Percentiles rank a stretch among this genome's conserved stretches.
Conservation (phyloP, 495 filamentous ascomycete genomes). For the Aspergillus ostianus region DNA sequence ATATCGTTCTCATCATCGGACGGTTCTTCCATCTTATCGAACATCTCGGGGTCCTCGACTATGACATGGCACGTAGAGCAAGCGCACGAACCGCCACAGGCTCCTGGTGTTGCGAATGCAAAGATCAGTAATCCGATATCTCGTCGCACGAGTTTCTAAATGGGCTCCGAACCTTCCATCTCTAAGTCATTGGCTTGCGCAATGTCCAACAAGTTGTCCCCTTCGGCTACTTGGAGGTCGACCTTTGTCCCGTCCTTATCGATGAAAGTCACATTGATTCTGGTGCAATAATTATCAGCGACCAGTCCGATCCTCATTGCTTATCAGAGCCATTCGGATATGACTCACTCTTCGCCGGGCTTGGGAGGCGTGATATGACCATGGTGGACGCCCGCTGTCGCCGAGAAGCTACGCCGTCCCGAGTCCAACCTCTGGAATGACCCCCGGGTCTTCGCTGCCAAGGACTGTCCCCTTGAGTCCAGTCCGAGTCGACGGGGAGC, state of each 20-base stretch:
- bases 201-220: constrained; percentile 91
- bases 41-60: constrained; percentile 76
- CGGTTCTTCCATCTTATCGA: constrained; percentile 89
- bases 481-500: constrained; percentile 13
- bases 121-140: not conserved
- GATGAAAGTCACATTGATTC: constrained; percentile 86
- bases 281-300: constrained; percentile 29
- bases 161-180: constrained; percentile 72
- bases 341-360: constrained; percentile 89
- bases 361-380: constrained; percentile 81
- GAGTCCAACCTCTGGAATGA: constrained; percentile 27
- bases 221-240: constrained; percentile 74
- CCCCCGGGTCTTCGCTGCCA: constrained; percentile 10
- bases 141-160: not conserved
- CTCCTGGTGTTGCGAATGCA: constrained; percentile 47
- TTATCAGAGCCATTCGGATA: not conserved
- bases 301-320: not conserved
- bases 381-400: constrained; percentile 58
- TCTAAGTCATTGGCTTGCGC: constrained; percentile 93
- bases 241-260: constrained; percentile 83
- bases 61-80: constrained; percentile 98
- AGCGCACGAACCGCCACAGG: constrained; percentile 93
- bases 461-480: not conserved
- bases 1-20: constrained; percentile 99
- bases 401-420: constrained; percentile 62